Conservation (phyloP, 306 rosid genomes). For the Echinosophora koreensis region DNA sequence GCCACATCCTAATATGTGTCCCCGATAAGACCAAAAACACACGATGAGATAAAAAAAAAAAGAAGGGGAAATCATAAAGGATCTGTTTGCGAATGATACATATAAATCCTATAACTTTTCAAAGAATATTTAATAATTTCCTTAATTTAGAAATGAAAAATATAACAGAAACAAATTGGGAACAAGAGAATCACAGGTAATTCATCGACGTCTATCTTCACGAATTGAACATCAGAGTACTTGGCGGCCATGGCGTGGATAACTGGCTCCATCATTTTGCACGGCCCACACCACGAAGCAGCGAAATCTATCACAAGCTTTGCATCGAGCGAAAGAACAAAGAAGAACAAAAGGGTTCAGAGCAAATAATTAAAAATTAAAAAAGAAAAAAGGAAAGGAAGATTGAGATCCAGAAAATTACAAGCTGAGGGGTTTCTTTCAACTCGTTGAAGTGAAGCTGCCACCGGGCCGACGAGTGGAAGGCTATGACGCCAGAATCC, state of each 20-base stretch:
- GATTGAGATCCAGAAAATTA: slow-evolving; percentile 43
- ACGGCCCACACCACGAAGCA: slow-evolving; percentile 97
- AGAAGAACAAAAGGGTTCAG: slow-evolving; percentile 7
- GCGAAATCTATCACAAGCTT: slow-evolving; percentile 90
- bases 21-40: not conserved
- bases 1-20: slow-evolving; percentile 72
- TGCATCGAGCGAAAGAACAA: not conserved
- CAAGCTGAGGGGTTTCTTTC: slow-evolving; percentile 67
- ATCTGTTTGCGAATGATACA: too few relatives aligned
- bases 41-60: not conserved
- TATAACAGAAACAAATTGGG: not conserved
- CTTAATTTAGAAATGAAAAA: too few relatives aligned
- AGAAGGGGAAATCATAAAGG: not conserved
- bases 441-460: slow-evolving; percentile 65
- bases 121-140: too few relatives aligned
- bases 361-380: not conserved
- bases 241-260: slow-evolving; percentile 64
- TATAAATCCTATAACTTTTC: too few relatives aligned
- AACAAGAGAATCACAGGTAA: slow-evolving; percentile 53
- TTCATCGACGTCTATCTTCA: slow-evolving; percentile 93
- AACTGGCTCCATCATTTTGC: slow-evolving; percentile 78
- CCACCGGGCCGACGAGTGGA: slow-evolving; percentile 83
- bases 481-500: slow-evolving; percentile 48
- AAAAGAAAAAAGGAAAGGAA: not conserved
- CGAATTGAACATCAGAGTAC: slow-evolving; percentile 71